Conservation (phyloP, 2,329 filamentous ascomycete species). For the Westerdykella ornata region DNA sequence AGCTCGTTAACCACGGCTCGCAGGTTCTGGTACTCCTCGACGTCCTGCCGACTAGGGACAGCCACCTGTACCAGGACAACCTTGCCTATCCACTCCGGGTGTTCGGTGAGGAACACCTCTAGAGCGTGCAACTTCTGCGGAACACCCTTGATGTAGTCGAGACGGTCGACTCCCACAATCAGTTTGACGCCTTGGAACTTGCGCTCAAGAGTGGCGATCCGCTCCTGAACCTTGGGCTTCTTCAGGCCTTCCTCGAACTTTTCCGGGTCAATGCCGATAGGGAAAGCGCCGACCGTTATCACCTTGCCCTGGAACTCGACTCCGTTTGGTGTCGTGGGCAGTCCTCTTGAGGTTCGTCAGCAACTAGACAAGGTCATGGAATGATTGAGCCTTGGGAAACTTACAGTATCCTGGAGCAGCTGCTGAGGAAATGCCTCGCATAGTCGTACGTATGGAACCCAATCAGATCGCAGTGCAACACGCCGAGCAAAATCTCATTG, state of each 20-base stretch:
- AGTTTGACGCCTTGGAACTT: constrained; percentile 96
- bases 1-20: constrained; percentile 94
- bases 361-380: background rate
- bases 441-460: constrained; percentile 99
- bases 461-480: constrained; percentile 89
- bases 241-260: constrained; percentile 88
- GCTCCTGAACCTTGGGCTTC: constrained; percentile 77
- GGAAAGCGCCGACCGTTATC: constrained; percentile 88
- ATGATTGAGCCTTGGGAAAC: constrained; percentile 22
- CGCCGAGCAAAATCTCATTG: constrained; percentile 77
- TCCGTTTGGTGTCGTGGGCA: constrained; percentile 80
- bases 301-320: constrained; percentile 86
- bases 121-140: constrained; percentile 95
- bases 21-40: constrained; percentile 96
- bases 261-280: constrained; percentile 95
- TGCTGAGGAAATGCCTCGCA: constrained; percentile 93
- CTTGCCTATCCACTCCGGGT: constrained; percentile 97
- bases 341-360: constrained; percentile 42
- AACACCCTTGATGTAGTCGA: constrained; percentile 98
- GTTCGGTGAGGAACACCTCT: constrained; percentile 92
- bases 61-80: constrained; percentile 95
- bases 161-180: constrained; percentile 90
- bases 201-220: constrained; percentile 74
- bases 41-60: constrained; percentile 88
- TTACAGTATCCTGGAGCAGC: constrained; percentile 86